Conservation (phyloP, 805 yeast genomes). For the Yamadazyma kitorensis region DNA sequence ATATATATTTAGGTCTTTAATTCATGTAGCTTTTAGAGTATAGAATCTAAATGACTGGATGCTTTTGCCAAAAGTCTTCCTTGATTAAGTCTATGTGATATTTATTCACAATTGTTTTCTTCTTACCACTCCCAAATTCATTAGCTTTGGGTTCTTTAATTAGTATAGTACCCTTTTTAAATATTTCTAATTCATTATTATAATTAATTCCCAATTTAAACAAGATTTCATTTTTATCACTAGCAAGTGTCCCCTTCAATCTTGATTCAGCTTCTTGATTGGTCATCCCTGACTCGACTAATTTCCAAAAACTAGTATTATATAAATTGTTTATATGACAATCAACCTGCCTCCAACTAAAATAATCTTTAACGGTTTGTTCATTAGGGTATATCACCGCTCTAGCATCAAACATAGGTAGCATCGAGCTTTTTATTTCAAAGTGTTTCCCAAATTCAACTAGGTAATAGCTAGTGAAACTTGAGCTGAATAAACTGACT, state of each 20-base stretch:
- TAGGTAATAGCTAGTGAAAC: constrained; percentile 75
- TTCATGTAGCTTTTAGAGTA: too few relatives aligned
- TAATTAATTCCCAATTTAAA: constrained; percentile 85
- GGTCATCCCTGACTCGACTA: constrained; percentile 62
- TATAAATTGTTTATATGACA: constrained; percentile 94
- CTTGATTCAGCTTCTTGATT: constrained; percentile 78
- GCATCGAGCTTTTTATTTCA: constrained; percentile 44
- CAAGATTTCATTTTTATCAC: constrained; percentile 86
- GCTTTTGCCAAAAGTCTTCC: constrained; percentile 61
- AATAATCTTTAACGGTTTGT: constrained; percentile 67
- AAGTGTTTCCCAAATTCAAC: constrained; percentile 63
- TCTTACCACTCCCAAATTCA: constrained; percentile 47
- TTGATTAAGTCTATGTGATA: constrained; percentile 62
- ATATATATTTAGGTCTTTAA: too few relatives aligned
- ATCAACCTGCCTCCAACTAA: constrained; percentile 94
- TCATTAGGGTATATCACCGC: constrained; percentile 80
- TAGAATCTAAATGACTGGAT: too few relatives aligned
- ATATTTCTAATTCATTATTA: constrained; percentile 86
- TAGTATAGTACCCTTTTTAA: constrained; percentile 74
- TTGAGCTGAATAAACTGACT: constrained; percentile 75
- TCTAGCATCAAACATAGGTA: constrained; percentile 90
- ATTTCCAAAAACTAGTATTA: constrained; percentile 89
- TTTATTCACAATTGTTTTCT: constrained; percentile 43
- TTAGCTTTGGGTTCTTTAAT: constrained; percentile 50
- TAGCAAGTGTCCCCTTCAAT: constrained; percentile 73